phyloP scores from a whole-genome alignment of 306 rosid genomes.

The Pterocarpus macrocarpus region DNA sequence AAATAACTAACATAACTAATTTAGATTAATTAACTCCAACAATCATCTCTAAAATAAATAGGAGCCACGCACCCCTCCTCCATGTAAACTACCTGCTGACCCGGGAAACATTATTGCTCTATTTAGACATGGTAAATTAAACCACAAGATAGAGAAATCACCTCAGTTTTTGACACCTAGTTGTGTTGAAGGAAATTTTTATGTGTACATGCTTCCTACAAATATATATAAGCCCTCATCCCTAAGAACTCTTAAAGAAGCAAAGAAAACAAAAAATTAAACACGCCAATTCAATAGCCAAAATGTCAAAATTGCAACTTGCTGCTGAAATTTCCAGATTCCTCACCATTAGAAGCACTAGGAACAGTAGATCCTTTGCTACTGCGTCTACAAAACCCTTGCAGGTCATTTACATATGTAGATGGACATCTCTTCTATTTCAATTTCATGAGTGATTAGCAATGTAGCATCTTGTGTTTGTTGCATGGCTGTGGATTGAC shows the following conservation, averaged over 20 bases:
- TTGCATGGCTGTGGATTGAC: background rate
- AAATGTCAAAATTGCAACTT: constrained; percentile 46
- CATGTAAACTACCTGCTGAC: background rate
- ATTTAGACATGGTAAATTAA: background rate
- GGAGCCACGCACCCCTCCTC: background rate
- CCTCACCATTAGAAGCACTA: background rate
- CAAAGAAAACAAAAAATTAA: background rate
- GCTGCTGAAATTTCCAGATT: constrained; percentile 41
- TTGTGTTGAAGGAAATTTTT: background rate
- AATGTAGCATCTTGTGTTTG: background rate
- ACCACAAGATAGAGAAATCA: background rate
- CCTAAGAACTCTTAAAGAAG: background rate
- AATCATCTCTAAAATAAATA: background rate
- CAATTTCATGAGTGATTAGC: too few species aligned
- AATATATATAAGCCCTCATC: background rate
- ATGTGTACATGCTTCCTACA: background rate
- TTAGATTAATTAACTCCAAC: too few species aligned
- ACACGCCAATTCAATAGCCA: background rate
- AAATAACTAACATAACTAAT: too few species aligned
- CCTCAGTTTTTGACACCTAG: background rate
- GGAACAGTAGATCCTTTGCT: constrained; percentile 38
- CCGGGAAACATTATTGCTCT: background rate
- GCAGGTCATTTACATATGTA: constrained; percentile 35
- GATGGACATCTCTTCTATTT: too few species aligned
- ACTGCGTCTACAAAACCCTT: constrained; percentile 54